These are phyloP conservation scores for Rosellinia necatrix DNA, from an alignment of 2,329 filamentous ascomycete species.

Conservation along the genomic window DNA sequence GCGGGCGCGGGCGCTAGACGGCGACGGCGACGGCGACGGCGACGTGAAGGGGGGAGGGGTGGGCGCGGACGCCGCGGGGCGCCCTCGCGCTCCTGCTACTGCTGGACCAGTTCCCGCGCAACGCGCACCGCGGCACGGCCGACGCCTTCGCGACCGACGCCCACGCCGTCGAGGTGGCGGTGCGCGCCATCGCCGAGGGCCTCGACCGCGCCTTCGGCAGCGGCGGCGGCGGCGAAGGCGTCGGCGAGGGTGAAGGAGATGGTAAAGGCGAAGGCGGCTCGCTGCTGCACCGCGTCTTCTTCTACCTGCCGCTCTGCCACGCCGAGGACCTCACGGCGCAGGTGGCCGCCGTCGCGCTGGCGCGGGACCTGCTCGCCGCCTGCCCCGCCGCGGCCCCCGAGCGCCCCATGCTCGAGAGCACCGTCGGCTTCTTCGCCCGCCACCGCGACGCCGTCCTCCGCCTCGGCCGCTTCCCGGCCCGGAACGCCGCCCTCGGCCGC, in stretches of 20 bases:
- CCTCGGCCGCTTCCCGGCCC: constrained; percentile 33
- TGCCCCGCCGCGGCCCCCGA: constrained; percentile 23
- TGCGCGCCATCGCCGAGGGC: constrained; percentile 11
- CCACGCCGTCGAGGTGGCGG: constrained; percentile 7
- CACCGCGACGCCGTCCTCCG: constrained; percentile 25
- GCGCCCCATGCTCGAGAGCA: constrained; percentile 5
- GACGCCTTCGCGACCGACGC: constrained; percentile 8
- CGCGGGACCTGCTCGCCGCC: constrained; percentile 29
- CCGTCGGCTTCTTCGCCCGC: constrained; percentile 14
- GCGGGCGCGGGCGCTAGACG: too few relatives aligned
- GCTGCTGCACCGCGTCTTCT: constrained; percentile 32
- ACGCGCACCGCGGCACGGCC: constrained; percentile 9
- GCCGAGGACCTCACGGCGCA: constrained; percentile 42
- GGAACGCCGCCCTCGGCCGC: constrained; percentile 31
- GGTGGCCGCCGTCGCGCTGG: constrained; percentile 33
- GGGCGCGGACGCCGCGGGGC: constrained; percentile 6
- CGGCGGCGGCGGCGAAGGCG: too few relatives aligned
- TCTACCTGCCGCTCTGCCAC: constrained; percentile 45
- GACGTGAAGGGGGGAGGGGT: too few relatives aligned
- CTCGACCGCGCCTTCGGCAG: neutral
- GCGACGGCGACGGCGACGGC: too few relatives aligned
- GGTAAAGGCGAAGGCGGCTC: too few relatives aligned
- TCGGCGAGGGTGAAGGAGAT: too few relatives aligned
- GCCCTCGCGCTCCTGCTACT: constrained; percentile 16
- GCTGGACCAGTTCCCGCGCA: constrained; percentile 21